Evolutionary conservation across 495 filamentous ascomycete genomes (phyloP), one percentile per base, ranked within the genome.

Genomic region (Penicillium cosmopolitanum): DNA sequence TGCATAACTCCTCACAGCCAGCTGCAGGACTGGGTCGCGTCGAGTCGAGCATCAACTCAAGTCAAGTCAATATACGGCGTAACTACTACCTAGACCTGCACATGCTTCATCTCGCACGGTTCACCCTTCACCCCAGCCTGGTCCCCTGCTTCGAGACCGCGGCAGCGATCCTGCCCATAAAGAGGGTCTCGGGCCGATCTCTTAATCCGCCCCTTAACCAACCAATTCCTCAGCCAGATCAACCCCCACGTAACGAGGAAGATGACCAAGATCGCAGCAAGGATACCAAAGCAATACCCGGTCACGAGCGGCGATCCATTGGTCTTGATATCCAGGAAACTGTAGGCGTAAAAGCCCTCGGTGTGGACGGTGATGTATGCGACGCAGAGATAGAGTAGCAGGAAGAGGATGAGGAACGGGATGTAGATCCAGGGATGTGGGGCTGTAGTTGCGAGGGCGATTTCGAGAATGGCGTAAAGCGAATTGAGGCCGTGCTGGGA

Each of bases 401-500:
- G 80, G 0, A 94, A 46, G 3, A 77, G 57, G 31, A 77, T 57
- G 28, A 78, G 68, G 43, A 73, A 69, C 5, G 74, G 72, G 40
- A 77, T 59, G 13, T 62, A 64, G 60, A 76, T 65, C 47, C 68
- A 66, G 2, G 72, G 76, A 28, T 87, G 86, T 1, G 83, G 80
- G 1, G 84, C 80, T 6, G 77, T 73, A 4, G 86, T 84, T 2
- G 90, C 74, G 25, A 95, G 61, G 42, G 88, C 11, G 62, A 94
- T 81, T 75, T 96, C 92, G 61, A 91, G 77, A 19, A 90, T 65
- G 2, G 87, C 89, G 68, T 87, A 93, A 35, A 82, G 58, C 51
- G 80, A 82, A 77, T 95, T 95, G 18, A 96, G 74, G 40, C 73
- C 82, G 71, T 96, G 92, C 67, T 87, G 80, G 54, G 88, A 90